Percentiles rank a stretch among this genome's conserved stretches.
Evolutionary conservation across 2,329 filamentous ascomycete genomes (phyloP).

Genomic region (Ophiostoma montium): DNA sequence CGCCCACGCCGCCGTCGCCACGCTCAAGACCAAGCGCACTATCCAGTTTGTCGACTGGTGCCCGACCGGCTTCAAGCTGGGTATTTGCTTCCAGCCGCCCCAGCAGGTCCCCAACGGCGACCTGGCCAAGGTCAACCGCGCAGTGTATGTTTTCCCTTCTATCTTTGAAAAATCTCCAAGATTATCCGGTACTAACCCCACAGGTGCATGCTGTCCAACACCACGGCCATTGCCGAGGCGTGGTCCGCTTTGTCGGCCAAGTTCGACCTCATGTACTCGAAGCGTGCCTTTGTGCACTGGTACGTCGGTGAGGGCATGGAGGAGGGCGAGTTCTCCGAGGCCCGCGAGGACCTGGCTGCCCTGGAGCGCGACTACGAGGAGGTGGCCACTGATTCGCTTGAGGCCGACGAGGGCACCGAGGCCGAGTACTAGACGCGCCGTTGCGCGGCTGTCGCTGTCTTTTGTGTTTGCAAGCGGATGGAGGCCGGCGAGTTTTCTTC

Average conservation of each 20-base stretch:
- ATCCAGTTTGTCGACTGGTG: conserved; percentile 99
- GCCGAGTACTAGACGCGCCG: conserved; percentile 67
- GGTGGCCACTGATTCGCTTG: conserved; percentile 86
- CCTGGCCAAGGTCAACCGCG: conserved; percentile 93
- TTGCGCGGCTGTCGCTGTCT: too few relatives aligned
- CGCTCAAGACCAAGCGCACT: conserved; percentile 97
- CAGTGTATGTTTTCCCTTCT: conserved; percentile 53
- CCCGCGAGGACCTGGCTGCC: conserved; percentile 93
- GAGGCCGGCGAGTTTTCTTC: background rate
- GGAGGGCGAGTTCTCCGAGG: conserved; percentile 99
- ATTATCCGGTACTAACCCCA: conserved; percentile 13
- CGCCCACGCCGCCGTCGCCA: conserved; percentile 79
- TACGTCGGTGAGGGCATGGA: conserved; percentile 99
- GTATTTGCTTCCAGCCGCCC: conserved; percentile 99
- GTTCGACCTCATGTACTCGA: conserved; percentile 99
- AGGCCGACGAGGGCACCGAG: conserved; percentile 71
- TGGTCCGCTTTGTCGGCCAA: conserved; percentile 95
- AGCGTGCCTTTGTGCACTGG: conserved; percentile 99
- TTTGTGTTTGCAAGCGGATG: conserved; percentile 4
- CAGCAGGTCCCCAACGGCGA: conserved; percentile 54
- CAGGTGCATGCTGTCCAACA: conserved; percentile 97
- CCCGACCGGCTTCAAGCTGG: conserved; percentile 99
- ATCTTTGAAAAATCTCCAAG: conserved; percentile 8
- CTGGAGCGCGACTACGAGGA: conserved; percentile 98
- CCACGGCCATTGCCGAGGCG: conserved; percentile 93